phyloP scores from a whole-genome alignment of 495 filamentous ascomycete species.

The Talaromyces proteolyticus region DNA sequence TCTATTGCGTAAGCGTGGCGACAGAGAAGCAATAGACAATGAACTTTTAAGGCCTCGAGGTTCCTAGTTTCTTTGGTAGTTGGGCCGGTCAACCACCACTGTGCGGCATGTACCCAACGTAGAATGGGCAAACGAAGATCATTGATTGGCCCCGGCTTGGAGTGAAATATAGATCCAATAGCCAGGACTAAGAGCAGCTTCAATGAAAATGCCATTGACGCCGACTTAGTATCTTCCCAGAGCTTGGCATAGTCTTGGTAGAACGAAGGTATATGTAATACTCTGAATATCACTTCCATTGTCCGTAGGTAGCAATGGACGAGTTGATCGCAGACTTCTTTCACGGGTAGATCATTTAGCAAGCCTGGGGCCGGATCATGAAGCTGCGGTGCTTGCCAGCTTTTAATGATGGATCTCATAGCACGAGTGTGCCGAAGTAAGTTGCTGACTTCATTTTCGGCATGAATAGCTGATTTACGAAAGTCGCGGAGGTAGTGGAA shows the following conservation, averaged over 20 bases:
- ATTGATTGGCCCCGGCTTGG: slow-evolving; percentile 14
- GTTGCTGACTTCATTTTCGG: slow-evolving; percentile 16
- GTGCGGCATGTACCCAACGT: slow-evolving; percentile 46
- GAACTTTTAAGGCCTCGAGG: slow-evolving; percentile 39
- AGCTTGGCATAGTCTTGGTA: slow-evolving; percentile 37
- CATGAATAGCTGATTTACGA: not conserved
- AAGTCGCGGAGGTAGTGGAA: not conserved
- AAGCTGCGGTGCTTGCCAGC: slow-evolving; percentile 8
- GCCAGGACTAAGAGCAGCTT: slow-evolving; percentile 38
- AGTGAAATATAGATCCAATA: slow-evolving; percentile 36
- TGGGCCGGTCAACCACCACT: slow-evolving; percentile 47
- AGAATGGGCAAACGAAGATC: slow-evolving; percentile 24
- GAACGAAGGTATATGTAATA: slow-evolving; percentile 56
- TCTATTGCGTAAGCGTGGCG: slow-evolving; percentile 39
- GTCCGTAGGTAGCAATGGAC: slow-evolving; percentile 20
- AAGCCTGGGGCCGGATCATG: slow-evolving; percentile 11
- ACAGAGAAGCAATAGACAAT: slow-evolving; percentile 43
- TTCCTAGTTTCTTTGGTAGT: slow-evolving; percentile 36
- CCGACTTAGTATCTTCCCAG: slow-evolving; percentile 30
- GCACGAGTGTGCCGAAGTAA: slow-evolving; percentile 20
- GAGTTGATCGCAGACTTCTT: slow-evolving; percentile 11
- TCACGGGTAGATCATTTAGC: slow-evolving; percentile 11
- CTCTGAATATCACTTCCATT: slow-evolving; percentile 33
- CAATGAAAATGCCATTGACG: slow-evolving; percentile 8
- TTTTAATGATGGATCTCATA: slow-evolving; percentile 16